phyloP scores from a whole-genome alignment of 805 yeast genomes.

The Hanseniaspora singularis region DNA sequence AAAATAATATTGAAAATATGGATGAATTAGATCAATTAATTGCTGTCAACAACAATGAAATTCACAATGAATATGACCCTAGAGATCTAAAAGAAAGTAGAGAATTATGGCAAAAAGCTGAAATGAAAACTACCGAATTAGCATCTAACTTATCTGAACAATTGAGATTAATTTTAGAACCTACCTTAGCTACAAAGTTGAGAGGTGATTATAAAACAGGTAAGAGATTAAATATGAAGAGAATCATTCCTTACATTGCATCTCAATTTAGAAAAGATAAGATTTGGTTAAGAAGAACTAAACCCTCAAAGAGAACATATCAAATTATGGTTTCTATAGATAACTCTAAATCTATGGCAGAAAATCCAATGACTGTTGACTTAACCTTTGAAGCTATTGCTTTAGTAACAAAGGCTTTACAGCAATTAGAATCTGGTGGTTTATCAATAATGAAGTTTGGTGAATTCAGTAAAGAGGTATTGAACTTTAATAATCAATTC shows the following conservation, averaged over 20 bases:
- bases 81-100: conserved; percentile 55
- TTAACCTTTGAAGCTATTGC: conserved; percentile 92
- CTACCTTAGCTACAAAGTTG: conserved; percentile 89
- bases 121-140: conserved; percentile 72
- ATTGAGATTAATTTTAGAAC: conserved; percentile 81
- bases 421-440: conserved; percentile 90
- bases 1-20: conserved; percentile 25
- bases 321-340: conserved; percentile 96
- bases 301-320: conserved; percentile 93
- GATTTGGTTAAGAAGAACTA: conserved; percentile 94
- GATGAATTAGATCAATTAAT: conserved; percentile 28
- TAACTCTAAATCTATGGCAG: conserved; percentile 95
- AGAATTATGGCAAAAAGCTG: conserved; percentile 72
- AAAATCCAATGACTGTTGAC: conserved; percentile 66
- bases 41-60: conserved; percentile 27
- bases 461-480: conserved; percentile 67
- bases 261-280: conserved; percentile 94
- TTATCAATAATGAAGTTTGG: conserved; percentile 86
- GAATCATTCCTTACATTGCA: conserved; percentile 95
- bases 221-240: conserved; percentile 89
- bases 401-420: conserved; percentile 81
- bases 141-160: conserved; percentile 87
- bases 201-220: conserved; percentile 96
- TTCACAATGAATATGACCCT: conserved; percentile 30
- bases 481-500: conserved; percentile 80